Conservation (phyloP, 331 rosid genomes). For the Dryas integrifolia region DNA sequence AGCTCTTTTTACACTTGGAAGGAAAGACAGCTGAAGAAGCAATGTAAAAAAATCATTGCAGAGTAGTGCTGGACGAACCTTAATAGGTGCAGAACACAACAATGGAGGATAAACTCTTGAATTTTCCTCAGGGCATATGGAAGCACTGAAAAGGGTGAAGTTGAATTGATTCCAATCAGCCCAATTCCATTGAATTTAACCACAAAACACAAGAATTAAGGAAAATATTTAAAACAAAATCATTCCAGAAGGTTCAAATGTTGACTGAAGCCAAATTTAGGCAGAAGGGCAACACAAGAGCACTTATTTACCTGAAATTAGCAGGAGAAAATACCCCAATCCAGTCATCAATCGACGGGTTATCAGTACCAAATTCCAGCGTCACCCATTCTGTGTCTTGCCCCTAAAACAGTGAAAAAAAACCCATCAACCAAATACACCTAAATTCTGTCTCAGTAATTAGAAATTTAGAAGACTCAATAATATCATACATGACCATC, state of each 20-base stretch:
- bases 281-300: not conserved
- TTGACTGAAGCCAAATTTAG: slow-evolving; percentile 12
- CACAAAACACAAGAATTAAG: slow-evolving; percentile 3
- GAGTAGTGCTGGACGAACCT: slow-evolving; percentile 40
- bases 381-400: slow-evolving; percentile 57
- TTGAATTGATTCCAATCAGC: slow-evolving; percentile 1
- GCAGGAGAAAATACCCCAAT: slow-evolving; percentile 81
- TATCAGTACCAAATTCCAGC: slow-evolving; percentile 49
- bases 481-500: no score
- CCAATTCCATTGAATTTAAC: not conserved
- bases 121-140: slow-evolving; percentile 58
- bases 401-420: slow-evolving; percentile 38
- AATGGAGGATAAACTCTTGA: slow-evolving; percentile 55
- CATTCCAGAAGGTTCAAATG: slow-evolving; percentile 11
- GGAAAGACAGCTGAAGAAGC: slow-evolving; percentile 21
- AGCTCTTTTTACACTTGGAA: slow-evolving; percentile 8
- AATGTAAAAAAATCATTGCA: slow-evolving; percentile 10
- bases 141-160: slow-evolving; percentile 42
- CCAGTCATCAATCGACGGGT: slow-evolving; percentile 67
- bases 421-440: slow-evolving; percentile 18
- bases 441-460: not conserved
- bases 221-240: slow-evolving; percentile 8
- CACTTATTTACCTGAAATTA: slow-evolving; percentile 54
- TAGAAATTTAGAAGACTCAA: no score
- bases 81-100: slow-evolving; percentile 69